Evolutionary conservation across 164 flowering plant genomes (phyloP).

Genomic region (Magnolia changhungtana): DNA sequence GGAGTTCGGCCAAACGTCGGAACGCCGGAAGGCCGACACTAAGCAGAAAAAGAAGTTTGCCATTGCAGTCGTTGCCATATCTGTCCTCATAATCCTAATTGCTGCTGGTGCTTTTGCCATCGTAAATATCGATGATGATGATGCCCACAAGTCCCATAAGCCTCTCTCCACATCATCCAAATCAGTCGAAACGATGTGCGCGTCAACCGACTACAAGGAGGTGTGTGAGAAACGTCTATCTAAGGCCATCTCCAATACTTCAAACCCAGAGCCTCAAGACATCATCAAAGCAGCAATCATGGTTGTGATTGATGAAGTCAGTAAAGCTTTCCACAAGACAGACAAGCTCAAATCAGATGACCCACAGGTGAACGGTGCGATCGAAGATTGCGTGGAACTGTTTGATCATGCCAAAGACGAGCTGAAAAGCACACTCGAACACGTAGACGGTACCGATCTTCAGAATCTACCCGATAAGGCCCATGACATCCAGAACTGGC

Average conservation of each 20-base stretch:
- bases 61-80: not conserved
- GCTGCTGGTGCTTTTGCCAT: not conserved
- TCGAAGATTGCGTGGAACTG: conserved; percentile 57
- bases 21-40: conserved; percentile 21
- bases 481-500: conserved; percentile 58
- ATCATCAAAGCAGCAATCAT: conserved; percentile 47
- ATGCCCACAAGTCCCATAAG: not conserved
- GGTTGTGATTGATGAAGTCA: conserved; percentile 36
- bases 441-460: conserved; percentile 5
- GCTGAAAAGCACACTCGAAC: conserved; percentile 24
- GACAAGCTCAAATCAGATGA: conserved; percentile 25
- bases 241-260: conserved; percentile 14
- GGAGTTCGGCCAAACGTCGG: conserved; percentile 17
- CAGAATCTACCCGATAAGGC: conserved; percentile 4
- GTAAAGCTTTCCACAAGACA: conserved; percentile 25
- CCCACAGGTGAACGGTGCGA: conserved; percentile 45
- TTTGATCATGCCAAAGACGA: conserved; percentile 53
- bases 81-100: not conserved
- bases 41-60: conserved; percentile 11
- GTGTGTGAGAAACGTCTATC: conserved; percentile 41
- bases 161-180: conserved; percentile 10
- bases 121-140: not conserved
- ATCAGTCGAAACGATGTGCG: conserved; percentile 41
- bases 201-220: conserved; percentile 40
- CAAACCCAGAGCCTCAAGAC: conserved; percentile 17